phyloP scores from a whole-genome alignment of 805 yeast species.

The Priceomyces medius region DNA sequence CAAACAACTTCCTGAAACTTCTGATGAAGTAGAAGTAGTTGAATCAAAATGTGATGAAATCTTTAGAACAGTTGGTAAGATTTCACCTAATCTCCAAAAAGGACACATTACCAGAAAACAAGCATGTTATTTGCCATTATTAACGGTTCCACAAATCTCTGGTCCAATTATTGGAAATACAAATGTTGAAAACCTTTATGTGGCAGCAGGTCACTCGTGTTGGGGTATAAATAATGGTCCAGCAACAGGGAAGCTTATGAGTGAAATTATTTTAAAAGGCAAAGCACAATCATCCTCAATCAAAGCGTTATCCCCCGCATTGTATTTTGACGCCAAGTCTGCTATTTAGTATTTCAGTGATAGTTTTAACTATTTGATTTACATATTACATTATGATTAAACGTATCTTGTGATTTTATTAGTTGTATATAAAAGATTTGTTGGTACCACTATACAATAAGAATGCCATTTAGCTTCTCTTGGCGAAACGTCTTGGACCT shows the following conservation, averaged over 20 bases:
- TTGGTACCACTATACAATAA: constrained; percentile 12
- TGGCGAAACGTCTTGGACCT: constrained; percentile 87
- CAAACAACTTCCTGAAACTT: constrained; percentile 88
- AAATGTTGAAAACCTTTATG: constrained; percentile 69
- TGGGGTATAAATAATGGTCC: constrained; percentile 99
- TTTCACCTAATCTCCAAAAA: constrained; percentile 64
- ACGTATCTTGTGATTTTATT: constrained; percentile 14
- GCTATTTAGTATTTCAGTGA: background rate
- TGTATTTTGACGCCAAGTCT: constrained; percentile 76
- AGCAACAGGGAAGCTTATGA: constrained; percentile 90
- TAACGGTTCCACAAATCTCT: constrained; percentile 86
- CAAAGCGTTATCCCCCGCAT: constrained; percentile 77
- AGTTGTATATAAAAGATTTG: constrained; percentile 12
- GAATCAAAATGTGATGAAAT: constrained; percentile 85
- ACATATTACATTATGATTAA: constrained; percentile 5
- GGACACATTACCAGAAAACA: constrained; percentile 82
- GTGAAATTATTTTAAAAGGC: constrained; percentile 86
- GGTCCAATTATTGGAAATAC: constrained; percentile 97
- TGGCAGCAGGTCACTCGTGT: constrained; percentile 95
- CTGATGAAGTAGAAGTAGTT: constrained; percentile 89
- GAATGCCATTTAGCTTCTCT: constrained; percentile 62
- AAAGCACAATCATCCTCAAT: constrained; percentile 74
- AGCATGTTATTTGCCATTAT: constrained; percentile 93
- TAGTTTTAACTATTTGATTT: background rate
- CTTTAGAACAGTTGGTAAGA: constrained; percentile 73